Evolutionary conservation across 768 basidiomycete species (phyloP), one percentile per base, ranked within the genome.

Genomic region (Boletus coccyginus): DNA sequence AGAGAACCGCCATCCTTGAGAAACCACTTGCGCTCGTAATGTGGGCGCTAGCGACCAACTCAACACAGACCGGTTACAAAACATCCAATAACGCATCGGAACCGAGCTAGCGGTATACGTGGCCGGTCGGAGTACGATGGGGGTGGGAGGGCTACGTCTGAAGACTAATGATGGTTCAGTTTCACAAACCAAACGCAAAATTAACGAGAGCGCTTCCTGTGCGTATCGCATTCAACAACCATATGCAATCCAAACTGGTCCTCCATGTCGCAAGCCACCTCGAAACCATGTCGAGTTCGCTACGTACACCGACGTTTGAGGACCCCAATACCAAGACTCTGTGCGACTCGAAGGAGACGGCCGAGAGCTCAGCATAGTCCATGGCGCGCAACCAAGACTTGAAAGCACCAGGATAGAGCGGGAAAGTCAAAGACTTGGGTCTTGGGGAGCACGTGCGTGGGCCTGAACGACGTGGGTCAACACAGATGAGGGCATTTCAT

Each of bases 211-310:
- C 65, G 62, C 71, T 67, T 73, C 72, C 69, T 72, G 76, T 77
- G 50, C 66, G 73, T 70, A 53, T 70, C 61, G 5, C 66, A 66
- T 64, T 70, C 70, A 40, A 59, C 59, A 54, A 42, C 53, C 66
- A 61, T 50, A 27, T 55, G 50, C 60, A 46, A 52, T 62, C 60
- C 68, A 55, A 42, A 24, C 58, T 57, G 59, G 19, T 52, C 7
- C 48, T 67, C 69, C 68, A 60, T 50, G 17, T 55, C 52, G 61
- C 73, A 63, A 65, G 35, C 62, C 67, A 66, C 67, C 70, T 42
- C 71, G 75, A 74, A 78, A 81, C 82, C 82, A 83, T 77, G 78
- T 65, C 67, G 66, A 65, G 79, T 80, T 81, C 68, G 75, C 74
- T 76, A 80, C 78, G 80, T 71, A 61, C 71, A 69, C 72, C 75